Base-by-base conservation (phyloP, 225 moss, liverwort and hornwort species). In the Polytrichum formosum region DNA sequence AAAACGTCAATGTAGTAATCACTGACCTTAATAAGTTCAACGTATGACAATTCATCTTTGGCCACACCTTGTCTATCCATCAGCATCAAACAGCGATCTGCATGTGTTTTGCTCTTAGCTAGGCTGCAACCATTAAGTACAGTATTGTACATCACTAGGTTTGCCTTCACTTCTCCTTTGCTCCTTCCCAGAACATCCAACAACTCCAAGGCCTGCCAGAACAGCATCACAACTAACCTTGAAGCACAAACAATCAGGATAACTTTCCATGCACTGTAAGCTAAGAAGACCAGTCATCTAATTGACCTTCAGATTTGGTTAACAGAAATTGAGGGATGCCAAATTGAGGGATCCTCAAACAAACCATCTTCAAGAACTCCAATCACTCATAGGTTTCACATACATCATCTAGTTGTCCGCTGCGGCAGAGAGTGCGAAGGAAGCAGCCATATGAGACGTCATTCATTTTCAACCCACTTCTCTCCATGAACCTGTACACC, bases 121-220 rank as follows among this genome's bases (percentile, higher is more conserved):
- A 90, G 91, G 71, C 87, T 72, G 88, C 97, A 97, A 46, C 88
- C 94, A 72, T 97, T 94, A 22, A 97, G 80, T 65, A 94, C 91
- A 61, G 88, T 97, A 68, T 97, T 97, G 88, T 92, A 97, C 97
- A 97, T 93, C 53, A 97, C 85, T 9, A 92, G 68, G 65, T 97
- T 97, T 69, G 97, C 92, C 69, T 77, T 73, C 13, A 86, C 83
- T 74, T 80, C 58, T 72, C 71, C 82, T 79, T 83, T 85, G 81
- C 86, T 85, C 73, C 70, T 85, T 31, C 74, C 86, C 25, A 97
- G 75, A 74, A 91, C 78, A 70, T 88, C 81, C 82, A 97, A 79
- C 79, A 94, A 84, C 70, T 88, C 86, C 81, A 90, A 80, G 70
- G 94, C 97, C 97, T 96, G 91, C 75, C 2, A 13, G 46, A 46